Evolutionary conservation across 2,329 filamentous ascomycete genomes (phyloP).

Genomic region (Phaeosphaeria sp.): DNA sequence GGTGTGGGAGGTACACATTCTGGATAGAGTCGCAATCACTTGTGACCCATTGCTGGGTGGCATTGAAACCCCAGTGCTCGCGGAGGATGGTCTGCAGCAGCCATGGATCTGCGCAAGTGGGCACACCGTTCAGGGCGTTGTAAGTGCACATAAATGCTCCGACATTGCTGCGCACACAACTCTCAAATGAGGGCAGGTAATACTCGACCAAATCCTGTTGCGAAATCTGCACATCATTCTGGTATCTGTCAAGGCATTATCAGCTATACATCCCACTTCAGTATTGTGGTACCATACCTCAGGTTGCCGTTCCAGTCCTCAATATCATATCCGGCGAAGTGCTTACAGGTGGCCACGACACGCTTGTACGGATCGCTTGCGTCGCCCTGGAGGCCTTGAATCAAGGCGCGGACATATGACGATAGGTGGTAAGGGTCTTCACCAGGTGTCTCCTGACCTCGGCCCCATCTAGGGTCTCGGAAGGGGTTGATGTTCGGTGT

Average conservation of each 20-base stretch:
- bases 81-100: slow-evolving; percentile 69
- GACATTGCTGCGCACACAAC: slow-evolving; percentile 54
- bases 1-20: slow-evolving; percentile 62
- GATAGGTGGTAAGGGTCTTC: slow-evolving; percentile 63
- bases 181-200: slow-evolving; percentile 70
- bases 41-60: slow-evolving; percentile 67
- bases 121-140: slow-evolving; percentile 69
- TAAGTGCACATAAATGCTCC: slow-evolving; percentile 64
- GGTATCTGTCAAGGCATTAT: slow-evolving; percentile 38
- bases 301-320: slow-evolving; percentile 40
- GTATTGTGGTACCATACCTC: not conserved
- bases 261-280: not conserved
- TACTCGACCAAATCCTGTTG: slow-evolving; percentile 72
- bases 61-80: slow-evolving; percentile 69
- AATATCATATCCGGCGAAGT: slow-evolving; percentile 48
- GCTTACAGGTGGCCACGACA: slow-evolving; percentile 43
- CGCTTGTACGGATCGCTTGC: slow-evolving; percentile 32
- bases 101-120: slow-evolving; percentile 68
- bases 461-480: slow-evolving; percentile 67
- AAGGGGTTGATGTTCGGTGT: slow-evolving; percentile 73
- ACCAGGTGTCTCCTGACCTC: slow-evolving; percentile 60
- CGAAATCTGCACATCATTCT: slow-evolving; percentile 63
- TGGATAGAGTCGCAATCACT: slow-evolving; percentile 70
- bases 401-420: slow-evolving; percentile 60
- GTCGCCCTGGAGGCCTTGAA: slow-evolving; percentile 61